Evolutionary conservation across 73 alveolate species (phyloP), one percentile per base, ranked within the genome.

Genomic region (Paraurostyla sp.): DNA sequence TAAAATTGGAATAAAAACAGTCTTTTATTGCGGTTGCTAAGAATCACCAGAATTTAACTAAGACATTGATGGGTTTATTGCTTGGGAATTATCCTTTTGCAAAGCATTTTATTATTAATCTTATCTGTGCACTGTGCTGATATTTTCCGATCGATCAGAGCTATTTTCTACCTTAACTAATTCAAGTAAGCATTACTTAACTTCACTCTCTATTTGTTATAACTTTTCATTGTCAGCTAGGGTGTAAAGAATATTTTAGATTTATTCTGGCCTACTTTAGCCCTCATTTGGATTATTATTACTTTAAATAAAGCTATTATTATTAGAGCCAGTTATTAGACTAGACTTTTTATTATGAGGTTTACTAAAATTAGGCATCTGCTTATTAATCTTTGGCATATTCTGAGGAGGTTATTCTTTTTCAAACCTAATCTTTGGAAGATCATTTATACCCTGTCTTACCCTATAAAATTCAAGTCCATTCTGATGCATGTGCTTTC

Each of bases 391-490:
- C 36, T 32, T 6, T 35, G 82, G 82, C 7, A 65, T 38, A 40
- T 65, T 65, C 16, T 22, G 36, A 38, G 82, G 58, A 0, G 82
- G 82, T 38, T 36, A 9, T 15, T 56, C 35, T 40, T 65, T 65
- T 40, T 65, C 82, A 45, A 73, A 73, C 36, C 71, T 73, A 6
- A 73, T 45, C 41, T 73, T 73, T 15, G 87, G 87, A 11, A 73
- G 38, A 50, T 73, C 87, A 73, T 73, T 73, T 30, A 73, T 73
- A 2, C 87, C 87, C 87, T 32, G 25, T 50, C 87, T 4, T 7
- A 73, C 48, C 46, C 87, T 73, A 27, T 73, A 73, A 33, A 73
- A 73, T 50, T 73, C 87, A 11, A 73, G 59, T 11, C 87, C 87
- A 48, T 73, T 73, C 25, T 73, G 41, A 30, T 73, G 87, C 30